Base-by-base conservation (phyloP, 148 eudicot genomes). In the Dysphania ambrosioides region DNA sequence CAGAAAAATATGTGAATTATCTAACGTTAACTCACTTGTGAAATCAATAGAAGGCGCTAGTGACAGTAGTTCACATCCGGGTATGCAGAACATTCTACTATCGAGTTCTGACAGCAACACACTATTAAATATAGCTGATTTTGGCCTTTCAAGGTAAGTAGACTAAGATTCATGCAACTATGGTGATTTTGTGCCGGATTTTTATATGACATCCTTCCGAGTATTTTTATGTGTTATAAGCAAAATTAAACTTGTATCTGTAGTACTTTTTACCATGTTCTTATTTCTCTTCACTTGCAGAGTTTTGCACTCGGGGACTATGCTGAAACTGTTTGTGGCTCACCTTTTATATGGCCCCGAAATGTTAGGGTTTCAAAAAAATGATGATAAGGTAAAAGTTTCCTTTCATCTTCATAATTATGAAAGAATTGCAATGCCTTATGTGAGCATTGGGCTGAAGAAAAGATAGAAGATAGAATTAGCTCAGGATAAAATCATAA, bases 311-410 rank as follows among this genome's bases (percentile, higher is more conserved):
- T 77, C 74, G 12, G 71, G 63, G 85, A 84, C 40, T 80, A 59
- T 49, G 70, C 80, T 32, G 86, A 80, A 73, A 84, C 81, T 61
- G 87, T 86, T 70, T 86, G 87, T 36, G 89, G 87, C 61, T 80
- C 89, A 67, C 81, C 87, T 5, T 42, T 80, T 86, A 86, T 69
- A 86, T 86, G 89, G 89, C 89, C 74, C 86, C 87, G 86, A 86
- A 81, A 29, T 86, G 40, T 53, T 86, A 58, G 79, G 78, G 68
- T 86, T 83, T 77, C 84, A 86, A 71, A 72, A 63, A 65, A 82
- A 84, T 65, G 80, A 84, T 80, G 83, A 71, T 31, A 84, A 80
- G 81, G 88, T 83, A 73, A 72, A 69, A 68, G 11, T n/a, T 30
- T 30, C 16, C n/a, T 70, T 3, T 3, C 67, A 61, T 41, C 36